Conservation (phyloP, 805 yeast genomes). For the Barnettozyma sp. region DNA sequence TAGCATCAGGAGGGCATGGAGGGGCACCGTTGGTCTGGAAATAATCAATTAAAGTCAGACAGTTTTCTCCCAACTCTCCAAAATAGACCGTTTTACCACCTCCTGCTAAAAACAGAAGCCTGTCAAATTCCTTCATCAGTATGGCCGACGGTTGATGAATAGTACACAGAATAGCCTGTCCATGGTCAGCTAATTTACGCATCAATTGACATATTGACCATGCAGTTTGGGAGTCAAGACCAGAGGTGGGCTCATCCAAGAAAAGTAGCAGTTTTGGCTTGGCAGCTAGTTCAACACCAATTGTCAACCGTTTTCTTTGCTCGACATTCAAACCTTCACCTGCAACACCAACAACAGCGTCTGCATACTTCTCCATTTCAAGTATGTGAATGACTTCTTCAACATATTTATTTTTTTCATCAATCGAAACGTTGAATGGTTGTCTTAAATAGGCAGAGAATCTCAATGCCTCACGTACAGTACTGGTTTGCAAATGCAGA, state of each 20-base stretch:
- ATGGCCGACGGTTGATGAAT: slow-evolving; percentile 85
- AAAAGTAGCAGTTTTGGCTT: slow-evolving; percentile 54
- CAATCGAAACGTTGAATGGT: slow-evolving; percentile 41
- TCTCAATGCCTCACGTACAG: slow-evolving; percentile 65
- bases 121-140: slow-evolving; percentile 69
- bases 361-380: slow-evolving; percentile 59
- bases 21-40: slow-evolving; percentile 62
- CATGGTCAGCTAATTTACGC: slow-evolving; percentile 52
- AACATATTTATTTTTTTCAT: slow-evolving; percentile 58
- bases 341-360: slow-evolving; percentile 67
- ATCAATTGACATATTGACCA: slow-evolving; percentile 58
- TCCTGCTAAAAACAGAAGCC: slow-evolving; percentile 57
- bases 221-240: slow-evolving; percentile 62
- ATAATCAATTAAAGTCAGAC: slow-evolving; percentile 50
- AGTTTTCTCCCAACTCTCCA: slow-evolving; percentile 63
- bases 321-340: slow-evolving; percentile 66
- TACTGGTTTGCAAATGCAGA: slow-evolving; percentile 55
- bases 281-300: slow-evolving; percentile 63
- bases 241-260: slow-evolving; percentile 65
- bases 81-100: slow-evolving; percentile 75
- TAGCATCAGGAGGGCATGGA: slow-evolving; percentile 60
- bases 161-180: slow-evolving; percentile 64
- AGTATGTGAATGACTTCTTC: slow-evolving; percentile 56
- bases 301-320: slow-evolving; percentile 60
- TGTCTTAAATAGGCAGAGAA: slow-evolving; percentile 67